These are phyloP conservation scores for Dryadomyces sulphureus DNA, from an alignment of 2,329 filamentous ascomycete genomes.

Conservation along the genomic window DNA sequence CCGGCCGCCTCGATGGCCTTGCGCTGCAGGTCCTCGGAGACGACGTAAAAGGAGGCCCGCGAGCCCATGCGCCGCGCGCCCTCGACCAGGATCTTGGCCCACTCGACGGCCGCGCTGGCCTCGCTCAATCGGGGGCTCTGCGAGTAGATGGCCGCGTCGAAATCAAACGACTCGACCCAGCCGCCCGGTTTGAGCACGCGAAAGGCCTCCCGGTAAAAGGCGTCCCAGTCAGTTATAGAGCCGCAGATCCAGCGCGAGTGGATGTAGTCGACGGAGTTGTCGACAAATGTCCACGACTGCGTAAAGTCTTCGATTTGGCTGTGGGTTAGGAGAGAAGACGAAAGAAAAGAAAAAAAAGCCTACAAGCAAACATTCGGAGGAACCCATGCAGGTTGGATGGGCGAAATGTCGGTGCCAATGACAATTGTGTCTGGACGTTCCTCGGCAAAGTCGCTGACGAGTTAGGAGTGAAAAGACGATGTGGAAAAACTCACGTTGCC, in stretches of 20 bases:
- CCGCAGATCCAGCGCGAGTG: conserved; percentile 33
- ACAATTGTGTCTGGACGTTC: background rate
- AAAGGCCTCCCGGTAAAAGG: conserved; percentile 17
- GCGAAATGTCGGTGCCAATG: background rate
- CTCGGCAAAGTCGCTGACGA: background rate
- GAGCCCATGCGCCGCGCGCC: background rate
- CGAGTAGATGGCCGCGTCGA: conserved; percentile 13
- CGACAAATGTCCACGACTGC: background rate
- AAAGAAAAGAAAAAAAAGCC: background rate
- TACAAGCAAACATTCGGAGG: background rate
- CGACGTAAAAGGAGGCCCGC: background rate
- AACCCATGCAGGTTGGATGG: background rate
- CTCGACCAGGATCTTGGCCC: background rate
- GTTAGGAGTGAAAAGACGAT: background rate
- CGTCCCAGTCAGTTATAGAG: conserved; percentile 34
- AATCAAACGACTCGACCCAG: conserved; percentile 39
- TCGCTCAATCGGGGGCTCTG: conserved; percentile 11
- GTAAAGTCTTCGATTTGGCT: conserved; percentile 37
- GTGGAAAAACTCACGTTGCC: background rate
- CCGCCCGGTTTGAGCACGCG: conserved; percentile 32
- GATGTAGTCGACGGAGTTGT: conserved; percentile 34
- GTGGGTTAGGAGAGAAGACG: background rate
- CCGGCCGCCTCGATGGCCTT: background rate
- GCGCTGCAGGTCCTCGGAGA: background rate
- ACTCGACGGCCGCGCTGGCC: background rate